These are phyloP conservation scores for Paracorniculantispora psalliotae DNA, from an alignment of 2,329 filamentous ascomycete species.

Conservation along the genomic window DNA sequence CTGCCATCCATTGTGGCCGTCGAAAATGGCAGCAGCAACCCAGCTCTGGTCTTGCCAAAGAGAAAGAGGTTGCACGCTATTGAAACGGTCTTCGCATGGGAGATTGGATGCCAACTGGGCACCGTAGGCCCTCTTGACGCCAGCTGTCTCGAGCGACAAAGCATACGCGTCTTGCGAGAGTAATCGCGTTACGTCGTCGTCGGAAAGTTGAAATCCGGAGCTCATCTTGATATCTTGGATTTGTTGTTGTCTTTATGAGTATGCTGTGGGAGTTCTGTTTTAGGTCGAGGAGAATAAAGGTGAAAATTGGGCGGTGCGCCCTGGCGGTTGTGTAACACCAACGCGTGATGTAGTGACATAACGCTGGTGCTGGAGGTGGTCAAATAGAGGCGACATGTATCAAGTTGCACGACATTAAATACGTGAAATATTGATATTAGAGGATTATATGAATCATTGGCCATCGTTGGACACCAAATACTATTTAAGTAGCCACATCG, in stretches of 20 bases:
- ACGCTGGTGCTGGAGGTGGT: no score
- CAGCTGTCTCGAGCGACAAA: not conserved
- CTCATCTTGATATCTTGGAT: not conserved
- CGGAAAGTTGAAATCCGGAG: not conserved
- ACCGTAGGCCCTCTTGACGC: not conserved
- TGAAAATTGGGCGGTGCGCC: no score
- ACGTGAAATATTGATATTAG: no score
- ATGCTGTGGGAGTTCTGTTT: not conserved
- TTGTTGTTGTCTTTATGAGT: not conserved
- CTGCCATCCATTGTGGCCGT: constrained; percentile 33
- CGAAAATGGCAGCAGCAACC: constrained; percentile 31
- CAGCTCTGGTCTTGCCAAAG: constrained; percentile 19
- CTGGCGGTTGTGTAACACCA: no score
- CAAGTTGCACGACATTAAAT: no score
- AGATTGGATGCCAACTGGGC: constrained; percentile 2
- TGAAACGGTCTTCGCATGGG: constrained; percentile 3
- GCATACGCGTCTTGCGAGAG: constrained; percentile 1
- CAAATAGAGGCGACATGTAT: no score
- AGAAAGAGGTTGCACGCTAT: not conserved
- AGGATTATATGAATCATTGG: no score
- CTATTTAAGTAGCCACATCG: no score
- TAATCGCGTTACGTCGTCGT: not conserved
- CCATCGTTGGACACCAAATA: no score
- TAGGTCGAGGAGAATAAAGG: not conserved
- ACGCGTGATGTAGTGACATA: no score